Percentiles rank a stretch among this genome's conserved stretches.
These are phyloP conservation scores for Saccharomycopsis guyanensis DNA, from an alignment of 805 yeast species.

Conservation along the genomic window DNA sequence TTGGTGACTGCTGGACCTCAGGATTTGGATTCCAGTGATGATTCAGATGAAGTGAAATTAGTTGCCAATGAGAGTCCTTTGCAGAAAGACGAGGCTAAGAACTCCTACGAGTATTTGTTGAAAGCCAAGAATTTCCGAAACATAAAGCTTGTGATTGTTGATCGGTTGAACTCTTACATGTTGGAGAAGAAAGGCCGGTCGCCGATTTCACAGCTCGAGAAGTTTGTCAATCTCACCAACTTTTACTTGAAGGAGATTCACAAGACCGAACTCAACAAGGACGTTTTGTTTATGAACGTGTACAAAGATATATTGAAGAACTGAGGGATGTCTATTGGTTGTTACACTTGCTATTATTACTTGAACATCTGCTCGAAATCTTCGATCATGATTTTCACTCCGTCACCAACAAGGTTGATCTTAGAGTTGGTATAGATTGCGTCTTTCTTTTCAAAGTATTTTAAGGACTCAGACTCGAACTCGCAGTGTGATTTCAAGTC, in stretches of 20 bases:
- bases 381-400: constrained; percentile 10
- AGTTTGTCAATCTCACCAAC: constrained; percentile 16
- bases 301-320: constrained; percentile 10
- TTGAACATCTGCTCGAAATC: constrained; percentile 19
- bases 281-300: constrained; percentile 11
- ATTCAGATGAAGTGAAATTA: not conserved
- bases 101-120: constrained; percentile 2
- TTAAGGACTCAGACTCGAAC: constrained; percentile 1
- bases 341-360: constrained; percentile 6
- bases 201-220: constrained; percentile 16
- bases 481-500: not conserved
- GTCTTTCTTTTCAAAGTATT: constrained; percentile 13
- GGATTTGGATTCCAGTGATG: not conserved
- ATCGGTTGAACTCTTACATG: constrained; percentile 14
- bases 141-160: constrained; percentile 10
- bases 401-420: constrained; percentile 16
- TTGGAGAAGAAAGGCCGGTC: constrained; percentile 8
- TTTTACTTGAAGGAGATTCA: constrained; percentile 12
- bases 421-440: constrained; percentile 16
- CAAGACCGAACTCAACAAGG: constrained; percentile 1
- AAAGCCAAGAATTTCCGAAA: constrained; percentile 2
- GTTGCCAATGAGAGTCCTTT: not conserved
- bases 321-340: too few relatives aligned
- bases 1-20: not conserved
- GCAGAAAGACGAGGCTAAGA: not conserved